phyloP scores from a whole-genome alignment of 306 rosid species.

The Cucurbita ficifolia region DNA sequence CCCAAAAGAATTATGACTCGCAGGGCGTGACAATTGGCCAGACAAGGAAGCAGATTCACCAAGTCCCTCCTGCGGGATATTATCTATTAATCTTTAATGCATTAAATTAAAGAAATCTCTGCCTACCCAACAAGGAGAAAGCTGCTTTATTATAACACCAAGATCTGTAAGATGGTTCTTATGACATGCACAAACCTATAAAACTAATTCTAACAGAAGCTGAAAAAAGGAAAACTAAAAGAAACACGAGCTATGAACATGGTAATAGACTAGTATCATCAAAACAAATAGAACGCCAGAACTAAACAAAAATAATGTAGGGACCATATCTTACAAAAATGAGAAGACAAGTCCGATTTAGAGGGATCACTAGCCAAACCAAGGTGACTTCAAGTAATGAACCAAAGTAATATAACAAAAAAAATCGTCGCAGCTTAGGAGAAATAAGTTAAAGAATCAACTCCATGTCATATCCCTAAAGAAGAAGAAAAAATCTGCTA shows the following conservation, averaged over 20 bases:
- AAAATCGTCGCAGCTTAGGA: not conserved
- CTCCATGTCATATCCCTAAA: not conserved
- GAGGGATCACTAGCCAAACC: not conserved
- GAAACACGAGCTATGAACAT: not conserved
- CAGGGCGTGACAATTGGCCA: slow-evolving; percentile 44
- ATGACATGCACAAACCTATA: not conserved
- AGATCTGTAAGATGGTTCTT: not conserved
- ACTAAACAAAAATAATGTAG: not conserved
- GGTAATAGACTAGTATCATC: not conserved
- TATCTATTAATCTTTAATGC: slow-evolving; percentile 8
- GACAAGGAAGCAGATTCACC: slow-evolving; percentile 48
- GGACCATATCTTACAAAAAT: not conserved
- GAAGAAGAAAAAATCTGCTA: not conserved
- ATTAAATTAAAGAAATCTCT: slow-evolving; percentile 3
- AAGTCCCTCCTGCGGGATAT: slow-evolving; percentile 58
- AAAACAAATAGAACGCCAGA: not conserved
- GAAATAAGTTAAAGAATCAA: not conserved
- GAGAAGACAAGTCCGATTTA: not conserved
- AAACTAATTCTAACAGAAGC: not conserved
- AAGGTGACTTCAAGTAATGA: not conserved
- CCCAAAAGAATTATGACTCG: slow-evolving; percentile 53
- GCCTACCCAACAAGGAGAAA: not conserved
- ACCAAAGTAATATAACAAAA: not conserved
- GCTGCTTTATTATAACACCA: not conserved
- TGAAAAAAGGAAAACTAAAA: not conserved